Base-by-base conservation (phyloP, 2,329 filamentous ascomycete genomes). In the Penicillium sp. region DNA sequence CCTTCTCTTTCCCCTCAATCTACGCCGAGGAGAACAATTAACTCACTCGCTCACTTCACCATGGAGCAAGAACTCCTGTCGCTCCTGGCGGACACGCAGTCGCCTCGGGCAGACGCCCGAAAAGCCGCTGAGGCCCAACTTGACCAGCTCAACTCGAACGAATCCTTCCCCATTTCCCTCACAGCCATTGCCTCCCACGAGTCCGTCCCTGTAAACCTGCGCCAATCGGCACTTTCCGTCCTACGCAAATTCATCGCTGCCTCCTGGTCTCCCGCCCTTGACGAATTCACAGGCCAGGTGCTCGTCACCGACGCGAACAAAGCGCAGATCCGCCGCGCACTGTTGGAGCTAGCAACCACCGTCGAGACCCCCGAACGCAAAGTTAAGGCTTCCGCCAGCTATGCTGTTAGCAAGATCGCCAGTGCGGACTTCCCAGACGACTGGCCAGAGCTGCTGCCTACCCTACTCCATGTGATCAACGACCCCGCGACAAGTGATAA, bases 21-120 rank as follows among this genome's bases (percentile, higher is more conserved):
- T 47, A 51, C 49, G 37, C 47, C 31, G 44, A 22, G 9, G 41
- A 56, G 58, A 44, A 46, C 51, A 58, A 59, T 54, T 52, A 19
- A 61, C 58, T 6, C 24, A 46, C 3, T 6, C 14, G 24, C 16
- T 46, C 14, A 31, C 7, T 13, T 31, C 61, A 73, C 72, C 70
- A 96, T 96, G 92, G 93, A 96, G 85, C 89, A 96, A 79, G 89
- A 96, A 82, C 87, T 99, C 77, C 88, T 95, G 69, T 88, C 89
- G 77, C 85, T 98, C 75, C 88, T 99, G 65, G 87, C 89, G 70
- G 91, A 92, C 78, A 96, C 93, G 51, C 92, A 96, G 80, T 88
- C 88, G 64, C 71, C 90, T 60, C 86, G 88, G 59, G 88, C 94
- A 75, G 87, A 80, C 56, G 88, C 89, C 58, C 89, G 94, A 76